Evolutionary conservation across 2,329 filamentous ascomycete species (phyloP).

Genomic region (Cercospora janseana): DNA sequence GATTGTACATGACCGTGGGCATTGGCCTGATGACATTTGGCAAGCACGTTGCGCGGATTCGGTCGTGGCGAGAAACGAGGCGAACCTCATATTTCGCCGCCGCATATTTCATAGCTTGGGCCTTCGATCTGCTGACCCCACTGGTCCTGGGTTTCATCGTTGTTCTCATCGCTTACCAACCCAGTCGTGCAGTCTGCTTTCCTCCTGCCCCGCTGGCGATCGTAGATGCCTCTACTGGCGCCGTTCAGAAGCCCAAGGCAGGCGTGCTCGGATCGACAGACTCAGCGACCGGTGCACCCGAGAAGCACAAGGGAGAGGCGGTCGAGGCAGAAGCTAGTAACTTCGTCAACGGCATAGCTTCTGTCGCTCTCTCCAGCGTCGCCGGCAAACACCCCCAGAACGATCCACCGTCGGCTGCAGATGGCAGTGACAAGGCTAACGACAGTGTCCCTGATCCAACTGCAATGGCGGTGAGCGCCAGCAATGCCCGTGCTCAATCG

Average conservation of each 20-base stretch:
- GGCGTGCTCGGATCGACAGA: conserved; percentile 74
- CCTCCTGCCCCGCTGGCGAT: conserved; percentile 74
- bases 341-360: conserved; percentile 70
- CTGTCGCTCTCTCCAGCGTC: conserved; percentile 70
- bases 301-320: conserved; percentile 79
- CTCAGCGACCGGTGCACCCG: conserved; percentile 75
- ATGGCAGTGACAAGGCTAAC: conserved; percentile 44
- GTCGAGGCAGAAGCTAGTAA: conserved; percentile 81
- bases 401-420: conserved; percentile 52
- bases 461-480: conserved; percentile 53
- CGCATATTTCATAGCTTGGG: conserved; percentile 66
- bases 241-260: conserved; percentile 72
- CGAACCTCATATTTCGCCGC: conserved; percentile 66
- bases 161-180: conserved; percentile 64
- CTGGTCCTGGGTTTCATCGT: conserved; percentile 59
- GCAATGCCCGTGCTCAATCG: conserved; percentile 53
- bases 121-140: conserved; percentile 68
- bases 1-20: conserved; percentile 76
- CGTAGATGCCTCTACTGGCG: conserved; percentile 67
- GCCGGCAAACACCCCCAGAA: conserved; percentile 72
- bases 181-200: conserved; percentile 63
- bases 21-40: conserved; percentile 63
- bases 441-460: conserved; percentile 61
- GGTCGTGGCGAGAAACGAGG: conserved; percentile 73
- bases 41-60: conserved; percentile 72